A percentile compares a stretch with the other conserved stretches of the same genome.
phyloP scores from a whole-genome alignment of 805 yeast genomes.

The Hanseniaspora lachancei region DNA sequence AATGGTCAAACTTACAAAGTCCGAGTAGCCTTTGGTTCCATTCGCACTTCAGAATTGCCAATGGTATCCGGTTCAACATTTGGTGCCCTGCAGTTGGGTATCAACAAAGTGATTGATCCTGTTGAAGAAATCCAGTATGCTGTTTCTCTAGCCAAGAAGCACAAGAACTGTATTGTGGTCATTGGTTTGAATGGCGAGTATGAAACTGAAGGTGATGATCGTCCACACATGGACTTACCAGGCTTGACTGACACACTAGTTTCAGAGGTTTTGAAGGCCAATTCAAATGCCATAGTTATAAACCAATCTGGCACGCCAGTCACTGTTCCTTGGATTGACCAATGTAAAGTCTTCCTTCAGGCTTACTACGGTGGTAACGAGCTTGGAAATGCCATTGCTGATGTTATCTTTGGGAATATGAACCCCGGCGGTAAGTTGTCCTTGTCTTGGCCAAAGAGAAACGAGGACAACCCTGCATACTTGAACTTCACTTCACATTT shows the following conservation, averaged over 20 bases:
- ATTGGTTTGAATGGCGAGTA: constrained; percentile 43
- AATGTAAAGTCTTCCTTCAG: constrained; percentile 36
- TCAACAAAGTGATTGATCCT: constrained; percentile 21
- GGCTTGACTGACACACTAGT: constrained; percentile 35
- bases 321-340: constrained; percentile 38
- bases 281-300: constrained; percentile 40
- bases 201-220: constrained; percentile 50
- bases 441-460: constrained; percentile 39
- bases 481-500: constrained; percentile 38
- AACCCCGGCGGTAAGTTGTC: constrained; percentile 51
- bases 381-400: constrained; percentile 46
- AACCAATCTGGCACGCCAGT: constrained; percentile 55
- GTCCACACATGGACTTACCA: constrained; percentile 40
- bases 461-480: constrained; percentile 45
- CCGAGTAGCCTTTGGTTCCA: constrained; percentile 30
- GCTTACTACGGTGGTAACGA: constrained; percentile 51
- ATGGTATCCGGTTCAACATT: constrained; percentile 15
- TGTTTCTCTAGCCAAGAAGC: constrained; percentile 35
- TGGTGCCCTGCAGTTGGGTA: constrained; percentile 30
- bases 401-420: constrained; percentile 44
- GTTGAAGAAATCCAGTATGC: constrained; percentile 31
- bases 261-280: constrained; percentile 33
- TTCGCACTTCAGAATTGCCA: constrained; percentile 32
- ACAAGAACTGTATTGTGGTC: constrained; percentile 40
- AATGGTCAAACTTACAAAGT: constrained; percentile 36